Evolutionary conservation across 495 filamentous ascomycete species (phyloP), one percentile per base, ranked within the genome.

Genomic region (Penicillium longicatenatum): DNA sequence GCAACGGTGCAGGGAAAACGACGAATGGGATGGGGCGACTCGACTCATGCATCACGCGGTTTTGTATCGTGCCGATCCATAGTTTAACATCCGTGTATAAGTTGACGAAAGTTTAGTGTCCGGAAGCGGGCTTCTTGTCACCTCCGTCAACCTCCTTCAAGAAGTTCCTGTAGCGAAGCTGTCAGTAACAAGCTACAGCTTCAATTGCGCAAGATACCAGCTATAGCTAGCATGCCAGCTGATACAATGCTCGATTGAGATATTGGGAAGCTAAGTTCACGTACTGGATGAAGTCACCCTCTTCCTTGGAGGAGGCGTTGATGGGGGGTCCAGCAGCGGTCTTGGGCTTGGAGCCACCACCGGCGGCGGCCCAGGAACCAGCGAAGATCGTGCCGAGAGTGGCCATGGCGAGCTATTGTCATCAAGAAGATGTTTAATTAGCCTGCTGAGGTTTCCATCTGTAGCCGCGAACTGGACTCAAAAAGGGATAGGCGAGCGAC

Each of bases 231-330:
- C 24, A 19, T 51, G 3, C 21, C 30, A n/a, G 21, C 10, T 21
- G 31, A 10, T 24, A 4, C 21, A 43, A 17, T 17, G 21, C n/a
- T 33, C 30, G 6, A 39, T 54, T 44, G 39, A 4, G 21, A 44
- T 44, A 7, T 24, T 22, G 53, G 16, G 37, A 29, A n/a, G 35
- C 21, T 6, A 20, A 42, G 19, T 9, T 48, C 20, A 68, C 89
- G 72, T 85, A 98, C 93, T 96, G 91, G 82, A 98, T 94, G 79
- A 97, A 98, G 65, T 87, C 86, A 80, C 95, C 92, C 84, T 98
- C 93, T 70, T 97, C 93, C 70, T 91, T 88, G 78, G 86, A 93
- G 57, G 79, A 78, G 44, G 93, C 92, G 74, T 93, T 88, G 81
- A 96, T 91, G 26, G 91, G 89, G 55, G 93, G 93, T 57, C 83